A percentile compares a stretch with the other conserved stretches of the same genome.
Conservation (phyloP, 768 basidiomycete genomes). For the Suillus cothurnatus region DNA sequence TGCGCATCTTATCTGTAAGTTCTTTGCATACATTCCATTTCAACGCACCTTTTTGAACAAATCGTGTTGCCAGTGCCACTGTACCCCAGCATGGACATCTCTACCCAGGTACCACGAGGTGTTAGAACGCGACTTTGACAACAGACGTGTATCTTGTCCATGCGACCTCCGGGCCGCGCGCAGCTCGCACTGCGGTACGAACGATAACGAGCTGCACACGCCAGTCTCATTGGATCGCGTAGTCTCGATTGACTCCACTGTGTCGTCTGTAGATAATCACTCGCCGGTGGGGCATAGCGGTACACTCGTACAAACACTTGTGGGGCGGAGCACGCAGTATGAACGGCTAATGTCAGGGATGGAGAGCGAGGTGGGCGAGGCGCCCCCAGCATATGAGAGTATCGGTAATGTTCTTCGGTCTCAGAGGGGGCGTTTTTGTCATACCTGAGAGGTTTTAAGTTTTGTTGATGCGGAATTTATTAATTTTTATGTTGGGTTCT, state of each 20-base stretch:
- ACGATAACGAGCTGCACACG: neutral
- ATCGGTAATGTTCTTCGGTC: constrained; percentile 10
- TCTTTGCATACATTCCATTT: neutral
- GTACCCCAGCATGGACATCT: constrained; percentile 75
- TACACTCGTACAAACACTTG: constrained; percentile 26
- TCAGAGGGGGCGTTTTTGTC: neutral
- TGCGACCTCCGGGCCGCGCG: constrained; percentile 34
- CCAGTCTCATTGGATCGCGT: constrained; percentile 23
- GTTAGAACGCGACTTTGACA: constrained; percentile 17
- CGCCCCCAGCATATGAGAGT: constrained; percentile 62
- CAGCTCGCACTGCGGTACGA: neutral
- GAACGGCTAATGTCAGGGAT: constrained; percentile 87
- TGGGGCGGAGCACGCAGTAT: constrained; percentile 54
- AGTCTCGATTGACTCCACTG: constrained; percentile 30
- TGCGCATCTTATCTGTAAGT: constrained; percentile 86
- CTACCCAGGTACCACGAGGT: constrained; percentile 73
- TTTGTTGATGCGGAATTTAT: neutral
- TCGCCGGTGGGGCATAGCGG: constrained; percentile 15
- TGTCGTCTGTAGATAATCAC: constrained; percentile 33
- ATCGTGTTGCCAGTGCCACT: constrained; percentile 62
- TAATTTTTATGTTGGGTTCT: neutral
- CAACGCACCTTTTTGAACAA: neutral
- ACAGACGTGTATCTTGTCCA: constrained; percentile 39
- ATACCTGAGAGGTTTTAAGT: neutral
- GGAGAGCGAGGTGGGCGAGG: constrained; percentile 81